Base-by-base conservation (phyloP, 768 basidiomycete species). In the Boletus pseudo-olivaceus region DNA sequence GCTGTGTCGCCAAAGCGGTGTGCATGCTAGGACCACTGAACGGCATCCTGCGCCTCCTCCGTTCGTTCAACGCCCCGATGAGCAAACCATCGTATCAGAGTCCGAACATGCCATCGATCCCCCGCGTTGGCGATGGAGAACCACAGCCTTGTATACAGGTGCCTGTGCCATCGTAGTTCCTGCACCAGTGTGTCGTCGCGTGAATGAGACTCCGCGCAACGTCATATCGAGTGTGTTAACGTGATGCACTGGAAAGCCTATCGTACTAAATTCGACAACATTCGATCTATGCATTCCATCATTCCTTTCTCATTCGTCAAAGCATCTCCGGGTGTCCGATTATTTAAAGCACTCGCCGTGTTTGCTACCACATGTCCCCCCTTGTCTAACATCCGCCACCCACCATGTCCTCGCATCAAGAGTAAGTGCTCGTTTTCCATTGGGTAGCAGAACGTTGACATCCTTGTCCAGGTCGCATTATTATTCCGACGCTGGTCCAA, bases 161-260 rank as follows among this genome's bases (percentile, higher is more conserved):
- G 42, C 54, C 65, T 53, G 48, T 51, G 53, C 56, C 45, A 51
- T 54, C n/a, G 12, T 7, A 42, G 23, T 30, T 49, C 40, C 45
- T 45, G 32, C 49, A 5, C 49, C 45, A 29, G 35, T 49, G 43
- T 27, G 29, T 35, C 38, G 27, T 39, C 19, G 38, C 5, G 26
- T 19, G 33, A 38, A 63, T 57, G 23, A 42, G n/a, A 53, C 61
- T 60, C 53, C 57, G 55, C 55, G 42, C 20, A 4, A 33, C 17
- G 26, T 20, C 34, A 12, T 7, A 12, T 42, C 26, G 57, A 23
- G 47, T 35, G 6, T 35, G 49, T 51, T 61, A 27, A 66, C 61
- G 66, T 62, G 50, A 58, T 64, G 43, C 67, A 71, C 69, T 65
- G 66, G 67, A 68, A 58, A 59, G 55, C 14, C 27, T 58, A 57